A percentile compares a stretch with the other conserved stretches of the same genome.
phyloP scores from a whole-genome alignment of 352 stramenopile species.

The Phytophthora fragariaefolia region DNA sequence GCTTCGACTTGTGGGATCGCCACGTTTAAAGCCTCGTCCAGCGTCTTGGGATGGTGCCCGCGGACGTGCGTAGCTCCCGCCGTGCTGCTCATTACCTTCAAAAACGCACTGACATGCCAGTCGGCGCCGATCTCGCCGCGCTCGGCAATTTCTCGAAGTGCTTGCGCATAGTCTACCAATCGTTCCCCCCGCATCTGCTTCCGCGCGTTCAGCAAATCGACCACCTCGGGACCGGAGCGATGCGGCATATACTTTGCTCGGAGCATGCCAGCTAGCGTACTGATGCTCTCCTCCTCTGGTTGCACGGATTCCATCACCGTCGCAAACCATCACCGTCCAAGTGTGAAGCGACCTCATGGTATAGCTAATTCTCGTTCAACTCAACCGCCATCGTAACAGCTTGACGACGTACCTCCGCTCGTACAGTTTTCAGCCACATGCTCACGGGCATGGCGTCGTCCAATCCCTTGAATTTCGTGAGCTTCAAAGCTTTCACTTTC shows the following conservation, averaged over 20 bases:
- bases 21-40: too few species aligned
- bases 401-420: background rate
- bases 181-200: slow-evolving; percentile 4
- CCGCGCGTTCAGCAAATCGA: background rate
- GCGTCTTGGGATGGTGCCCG: too few species aligned
- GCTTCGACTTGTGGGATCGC: too few species aligned
- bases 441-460: background rate
- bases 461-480: slow-evolving; percentile 8
- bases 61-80: too few species aligned
- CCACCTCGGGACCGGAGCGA: slow-evolving; percentile 1
- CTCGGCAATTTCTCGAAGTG: too few species aligned
- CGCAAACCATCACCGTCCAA: slow-evolving; percentile 1
- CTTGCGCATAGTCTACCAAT: background rate
- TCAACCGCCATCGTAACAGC: background rate
- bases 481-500: background rate
- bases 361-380: background rate
- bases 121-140: too few species aligned
- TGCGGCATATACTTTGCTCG: slow-evolving; percentile 1
- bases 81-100: too few species aligned
- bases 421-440: background rate
- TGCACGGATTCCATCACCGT: slow-evolving; percentile 1
- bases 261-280: background rate
- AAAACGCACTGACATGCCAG: too few species aligned
- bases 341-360: background rate
- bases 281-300: slow-evolving; percentile 1